phyloP scores from a whole-genome alignment of 2,329 filamentous ascomycete genomes.

The Ophiocordyceps polyrhachis-furcata region DNA sequence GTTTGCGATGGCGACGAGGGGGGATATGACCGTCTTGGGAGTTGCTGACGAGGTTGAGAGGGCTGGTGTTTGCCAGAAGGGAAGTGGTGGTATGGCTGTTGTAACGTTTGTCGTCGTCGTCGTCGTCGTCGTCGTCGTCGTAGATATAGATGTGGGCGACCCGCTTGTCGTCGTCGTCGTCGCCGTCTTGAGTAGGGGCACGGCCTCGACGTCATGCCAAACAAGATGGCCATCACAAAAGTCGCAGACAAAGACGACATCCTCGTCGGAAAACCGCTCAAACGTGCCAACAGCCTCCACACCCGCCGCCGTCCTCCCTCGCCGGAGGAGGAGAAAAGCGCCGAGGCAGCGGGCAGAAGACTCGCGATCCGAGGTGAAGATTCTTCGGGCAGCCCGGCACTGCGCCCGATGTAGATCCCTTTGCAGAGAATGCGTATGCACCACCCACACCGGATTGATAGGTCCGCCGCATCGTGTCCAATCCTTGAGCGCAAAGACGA shows the following conservation, averaged over 20 bases:
- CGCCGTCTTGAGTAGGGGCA: slow-evolving; percentile 23
- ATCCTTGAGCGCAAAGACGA: slow-evolving; percentile 30
- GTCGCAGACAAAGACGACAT: slow-evolving; percentile 40
- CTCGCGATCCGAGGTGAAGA: slow-evolving; percentile 32
- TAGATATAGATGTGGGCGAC: not conserved
- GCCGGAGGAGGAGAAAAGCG: slow-evolving; percentile 27
- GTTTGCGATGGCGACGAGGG: slow-evolving; percentile 38
- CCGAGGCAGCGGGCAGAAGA: slow-evolving; percentile 32
- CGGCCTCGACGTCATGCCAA: slow-evolving; percentile 35
- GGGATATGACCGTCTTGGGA: slow-evolving; percentile 34
- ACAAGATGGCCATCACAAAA: slow-evolving; percentile 41
- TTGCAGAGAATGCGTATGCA: slow-evolving; percentile 29
- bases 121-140: slow-evolving; percentile 7
- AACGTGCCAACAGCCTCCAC: slow-evolving; percentile 26
- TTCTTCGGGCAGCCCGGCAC: slow-evolving; percentile 36
- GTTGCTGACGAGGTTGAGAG: slow-evolving; percentile 19
- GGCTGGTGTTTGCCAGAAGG: slow-evolving; percentile 34
- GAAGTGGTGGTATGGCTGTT: slow-evolving; percentile 3
- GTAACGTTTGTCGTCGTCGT: slow-evolving; percentile 4
- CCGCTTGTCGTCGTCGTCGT: slow-evolving; percentile 4
- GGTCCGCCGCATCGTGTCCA: slow-evolving; percentile 36
- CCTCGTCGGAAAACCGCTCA: slow-evolving; percentile 32
- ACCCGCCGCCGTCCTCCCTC: slow-evolving; percentile 6
- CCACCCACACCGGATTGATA: slow-evolving; percentile 35
- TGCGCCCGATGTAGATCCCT: slow-evolving; percentile 36